Evolutionary conservation across 306 rosid species (phyloP).

Genomic region (Cucumis sativus): DNA sequence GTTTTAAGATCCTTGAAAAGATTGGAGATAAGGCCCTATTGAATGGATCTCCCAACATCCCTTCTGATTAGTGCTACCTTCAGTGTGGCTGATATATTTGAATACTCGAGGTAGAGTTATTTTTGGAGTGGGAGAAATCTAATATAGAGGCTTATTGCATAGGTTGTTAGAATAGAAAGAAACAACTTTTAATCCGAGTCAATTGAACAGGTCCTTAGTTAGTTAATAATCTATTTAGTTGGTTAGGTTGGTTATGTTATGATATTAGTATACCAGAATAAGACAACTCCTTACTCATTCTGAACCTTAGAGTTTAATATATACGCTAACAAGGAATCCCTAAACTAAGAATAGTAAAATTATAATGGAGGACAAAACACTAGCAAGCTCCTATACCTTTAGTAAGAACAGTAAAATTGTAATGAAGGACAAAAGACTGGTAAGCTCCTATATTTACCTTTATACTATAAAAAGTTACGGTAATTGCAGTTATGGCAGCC

Average conservation of each 20-base stretch:
- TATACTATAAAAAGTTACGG: not conserved
- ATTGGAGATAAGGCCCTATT: not conserved
- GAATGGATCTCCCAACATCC: not conserved
- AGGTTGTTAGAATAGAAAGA: too few species aligned
- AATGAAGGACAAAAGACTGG: too few species aligned
- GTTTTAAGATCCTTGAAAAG: not conserved
- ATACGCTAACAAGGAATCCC: too few species aligned
- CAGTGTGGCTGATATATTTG: not conserved
- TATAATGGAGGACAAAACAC: too few species aligned
- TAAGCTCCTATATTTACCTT: too few species aligned
- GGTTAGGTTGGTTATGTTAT: not conserved
- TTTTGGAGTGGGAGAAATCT: not conserved
- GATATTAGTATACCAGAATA: too few species aligned
- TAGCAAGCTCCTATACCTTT: too few species aligned
- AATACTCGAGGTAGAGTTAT: not conserved
- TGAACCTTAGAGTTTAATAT: too few species aligned
- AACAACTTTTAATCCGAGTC: not conserved
- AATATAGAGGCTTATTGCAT: too few species aligned
- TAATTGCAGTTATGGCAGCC: not conserved
- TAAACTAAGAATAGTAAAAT: too few species aligned
- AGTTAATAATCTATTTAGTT: not conserved
- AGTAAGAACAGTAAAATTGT: too few species aligned
- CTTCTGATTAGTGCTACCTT: not conserved
- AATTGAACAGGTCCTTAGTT: not conserved
- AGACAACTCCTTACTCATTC: too few species aligned